phyloP scores from a whole-genome alignment of 352 stramenopile species.

The Pythium monospermum region DNA sequence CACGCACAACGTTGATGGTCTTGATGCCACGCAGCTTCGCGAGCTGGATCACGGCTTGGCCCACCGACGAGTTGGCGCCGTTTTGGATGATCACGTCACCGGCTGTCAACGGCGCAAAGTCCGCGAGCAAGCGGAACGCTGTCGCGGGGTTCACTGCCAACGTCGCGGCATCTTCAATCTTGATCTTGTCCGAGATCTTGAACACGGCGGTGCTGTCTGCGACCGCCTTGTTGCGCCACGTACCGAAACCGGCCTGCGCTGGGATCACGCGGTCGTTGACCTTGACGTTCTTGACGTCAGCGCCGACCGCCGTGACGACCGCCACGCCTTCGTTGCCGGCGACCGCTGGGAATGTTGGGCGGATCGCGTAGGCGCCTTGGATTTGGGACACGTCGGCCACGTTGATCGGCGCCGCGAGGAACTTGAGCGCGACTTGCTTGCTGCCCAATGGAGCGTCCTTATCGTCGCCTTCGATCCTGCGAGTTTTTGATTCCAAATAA shows the following conservation, averaged over 20 bases:
- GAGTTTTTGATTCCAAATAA: background rate
- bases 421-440: constrained; percentile 82
- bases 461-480: constrained; percentile 62
- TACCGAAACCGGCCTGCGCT: constrained; percentile 60
- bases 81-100: constrained; percentile 91
- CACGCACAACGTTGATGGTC: constrained; percentile 88
- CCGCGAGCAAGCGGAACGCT: constrained; percentile 79
- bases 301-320: constrained; percentile 78
- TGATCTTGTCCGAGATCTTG: constrained; percentile 81
- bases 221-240: constrained; percentile 72
- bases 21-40: constrained; percentile 82
- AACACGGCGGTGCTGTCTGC: constrained; percentile 55
- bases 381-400: constrained; percentile 86
- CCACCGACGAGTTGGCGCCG: constrained; percentile 83
- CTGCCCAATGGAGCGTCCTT: constrained; percentile 40
- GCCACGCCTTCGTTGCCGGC: constrained; percentile 84
- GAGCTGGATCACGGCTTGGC: constrained; percentile 86
- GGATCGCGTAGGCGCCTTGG: constrained; percentile 79
- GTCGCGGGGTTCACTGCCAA: constrained; percentile 82
- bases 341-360: constrained; percentile 70
- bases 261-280: constrained; percentile 87
- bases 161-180: constrained; percentile 77
- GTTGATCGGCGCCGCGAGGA: constrained; percentile 87
- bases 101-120: constrained; percentile 72
- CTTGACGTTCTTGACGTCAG: constrained; percentile 74